These are phyloP conservation scores for Parasarocladium wereldwijsianum DNA, from an alignment of 2,329 filamentous ascomycete genomes.

Conservation along the genomic window DNA sequence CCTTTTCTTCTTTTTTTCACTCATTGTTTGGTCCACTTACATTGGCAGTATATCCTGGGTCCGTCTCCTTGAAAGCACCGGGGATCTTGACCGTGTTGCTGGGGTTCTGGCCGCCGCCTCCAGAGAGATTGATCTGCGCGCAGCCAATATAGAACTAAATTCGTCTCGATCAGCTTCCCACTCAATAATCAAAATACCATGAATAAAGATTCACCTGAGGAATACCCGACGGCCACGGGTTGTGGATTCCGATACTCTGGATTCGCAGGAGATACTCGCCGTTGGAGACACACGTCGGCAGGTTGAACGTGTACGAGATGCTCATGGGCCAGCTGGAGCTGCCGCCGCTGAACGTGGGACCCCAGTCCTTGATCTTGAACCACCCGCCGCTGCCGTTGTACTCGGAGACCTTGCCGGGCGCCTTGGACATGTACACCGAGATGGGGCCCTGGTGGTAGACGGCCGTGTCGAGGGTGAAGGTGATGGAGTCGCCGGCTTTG, in stretches of 20 bases:
- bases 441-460: conserved; percentile 30
- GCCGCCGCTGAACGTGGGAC: conserved; percentile 9
- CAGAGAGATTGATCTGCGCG: conserved; percentile 8
- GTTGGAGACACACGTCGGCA: conserved; percentile 22
- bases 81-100: conserved; percentile 12
- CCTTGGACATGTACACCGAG: conserved; percentile 27
- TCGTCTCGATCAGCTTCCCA: conserved; percentile 5
- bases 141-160: conserved; percentile 5
- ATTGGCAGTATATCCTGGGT: conserved; percentile 29
- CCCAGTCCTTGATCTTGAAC: conserved; percentile 17
- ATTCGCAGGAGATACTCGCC: conserved; percentile 29
- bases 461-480: conserved; percentile 29
- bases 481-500: conserved; percentile 31
- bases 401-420: conserved; percentile 23
- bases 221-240: conserved; percentile 2
- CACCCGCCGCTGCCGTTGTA: conserved; percentile 30
- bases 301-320: conserved; percentile 23
- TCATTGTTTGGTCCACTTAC: conserved; percentile 12
- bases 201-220: conserved; percentile 2
- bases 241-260: conserved; percentile 31
- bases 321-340: conserved; percentile 16
- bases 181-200: conserved; percentile 8
- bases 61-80: conserved; percentile 24
- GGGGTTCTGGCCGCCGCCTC: conserved; percentile 7
- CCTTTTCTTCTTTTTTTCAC: too few species aligned